A percentile compares a stretch with the other conserved stretches of the same genome.
These are phyloP conservation scores for Lentinula raphanica DNA, from an alignment of 768 basidiomycete genomes.

Conservation along the genomic window DNA sequence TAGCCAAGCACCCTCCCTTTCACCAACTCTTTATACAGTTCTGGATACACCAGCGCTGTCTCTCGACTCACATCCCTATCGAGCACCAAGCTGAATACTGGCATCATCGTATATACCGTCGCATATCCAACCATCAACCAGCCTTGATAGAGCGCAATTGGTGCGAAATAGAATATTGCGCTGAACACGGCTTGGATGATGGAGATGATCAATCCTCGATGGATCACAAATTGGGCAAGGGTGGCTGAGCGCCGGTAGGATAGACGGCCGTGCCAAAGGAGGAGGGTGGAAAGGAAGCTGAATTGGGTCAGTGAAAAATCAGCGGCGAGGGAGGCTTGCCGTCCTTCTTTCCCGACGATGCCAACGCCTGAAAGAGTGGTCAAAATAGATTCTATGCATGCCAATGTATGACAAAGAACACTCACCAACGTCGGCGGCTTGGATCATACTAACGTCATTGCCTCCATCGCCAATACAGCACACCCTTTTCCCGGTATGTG, in stretches of 20 bases:
- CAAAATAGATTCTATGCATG: not conserved
- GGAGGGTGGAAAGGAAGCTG: constrained; percentile 89
- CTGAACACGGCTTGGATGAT: constrained; percentile 98
- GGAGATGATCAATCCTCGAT: constrained; percentile 93
- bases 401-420: constrained; percentile 13
- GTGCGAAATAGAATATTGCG: constrained; percentile 89
- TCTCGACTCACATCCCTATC: constrained; percentile 96
- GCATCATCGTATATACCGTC: constrained; percentile 96
- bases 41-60: constrained; percentile 90
- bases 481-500: constrained; percentile 88
- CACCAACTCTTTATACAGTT: constrained; percentile 94
- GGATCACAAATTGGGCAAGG: constrained; percentile 97
- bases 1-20: constrained; percentile 95
- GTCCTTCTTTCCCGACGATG: constrained; percentile 98
- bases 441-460: constrained; percentile 99
- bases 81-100: constrained; percentile 94
- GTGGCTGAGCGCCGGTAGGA: constrained; percentile 98
- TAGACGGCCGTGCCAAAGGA: constrained; percentile 98
- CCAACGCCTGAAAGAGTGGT: constrained; percentile 66
- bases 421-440: constrained; percentile 96
- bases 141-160: constrained; percentile 95
- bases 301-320: constrained; percentile 99
- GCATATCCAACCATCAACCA: constrained; percentile 98
- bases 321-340: constrained; percentile 97
- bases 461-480: constrained; percentile 99